phyloP scores from a whole-genome alignment of 1,284 basidiomycete species.

The Acaromyces ingoldii region DNA sequence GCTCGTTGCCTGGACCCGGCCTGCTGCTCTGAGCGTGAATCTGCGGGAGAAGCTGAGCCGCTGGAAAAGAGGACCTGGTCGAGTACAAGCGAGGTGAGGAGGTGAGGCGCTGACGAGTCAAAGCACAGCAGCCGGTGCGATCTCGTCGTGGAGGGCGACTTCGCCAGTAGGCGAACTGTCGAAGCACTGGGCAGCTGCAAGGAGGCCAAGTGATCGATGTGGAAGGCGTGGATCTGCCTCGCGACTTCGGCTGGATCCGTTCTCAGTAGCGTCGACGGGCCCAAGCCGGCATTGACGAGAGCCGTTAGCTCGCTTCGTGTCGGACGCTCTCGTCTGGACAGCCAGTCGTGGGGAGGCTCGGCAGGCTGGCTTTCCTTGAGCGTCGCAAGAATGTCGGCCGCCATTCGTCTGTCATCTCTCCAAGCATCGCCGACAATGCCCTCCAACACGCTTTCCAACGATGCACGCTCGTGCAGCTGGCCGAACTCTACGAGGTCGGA shows the following conservation, averaged over 20 bases:
- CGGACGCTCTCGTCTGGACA: not conserved
- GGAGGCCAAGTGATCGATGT: slow-evolving; percentile 24
- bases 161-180: not conserved
- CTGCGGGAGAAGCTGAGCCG: not conserved
- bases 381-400: too few species aligned
- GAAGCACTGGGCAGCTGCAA: slow-evolving; percentile 8
- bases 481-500: too few species aligned
- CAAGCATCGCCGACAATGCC: too few species aligned
- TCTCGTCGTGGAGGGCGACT: not conserved
- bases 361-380: too few species aligned
- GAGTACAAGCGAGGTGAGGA: slow-evolving; percentile 36
- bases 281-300: not conserved
- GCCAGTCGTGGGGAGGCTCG: too few species aligned
- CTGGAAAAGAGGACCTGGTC: slow-evolving; percentile 27
- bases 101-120: slow-evolving; percentile 38
- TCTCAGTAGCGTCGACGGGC: slow-evolving; percentile 16
- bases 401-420: too few species aligned
- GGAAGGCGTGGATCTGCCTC: slow-evolving; percentile 45
- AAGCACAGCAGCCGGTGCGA: slow-evolving; percentile 29
- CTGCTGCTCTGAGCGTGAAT: not conserved
- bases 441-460: too few species aligned
- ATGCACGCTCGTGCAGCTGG: too few species aligned
- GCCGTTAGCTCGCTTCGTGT: not conserved
- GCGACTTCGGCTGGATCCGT: slow-evolving; percentile 45
- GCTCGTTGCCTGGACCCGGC: slow-evolving; percentile 28